Conservation (phyloP, 2,329 filamentous ascomycete species). For the Alternaria metachromatica region DNA sequence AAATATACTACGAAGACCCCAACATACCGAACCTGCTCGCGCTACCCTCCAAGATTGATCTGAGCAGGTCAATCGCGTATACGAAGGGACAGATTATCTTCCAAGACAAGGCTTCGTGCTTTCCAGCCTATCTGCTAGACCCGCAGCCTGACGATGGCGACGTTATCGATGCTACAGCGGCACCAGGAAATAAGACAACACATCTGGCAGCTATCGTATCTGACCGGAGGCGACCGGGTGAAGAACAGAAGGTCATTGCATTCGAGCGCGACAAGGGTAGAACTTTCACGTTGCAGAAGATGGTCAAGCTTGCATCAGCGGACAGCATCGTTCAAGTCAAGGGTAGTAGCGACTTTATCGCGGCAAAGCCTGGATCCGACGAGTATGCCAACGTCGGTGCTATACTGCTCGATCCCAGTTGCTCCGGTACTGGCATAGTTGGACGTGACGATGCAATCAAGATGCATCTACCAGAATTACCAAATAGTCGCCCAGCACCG, state of each 20-base stretch:
- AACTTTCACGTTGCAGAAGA: conserved; percentile 79
- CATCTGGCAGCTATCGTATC: conserved; percentile 80
- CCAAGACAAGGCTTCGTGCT: conserved; percentile 97
- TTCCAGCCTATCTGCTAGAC: conserved; percentile 87
- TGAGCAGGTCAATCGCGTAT: conserved; percentile 78
- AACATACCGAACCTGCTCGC: conserved; percentile 86
- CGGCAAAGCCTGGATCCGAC: conserved; percentile 68
- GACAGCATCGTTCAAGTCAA: conserved; percentile 70
- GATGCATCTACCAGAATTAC: conserved; percentile 59
- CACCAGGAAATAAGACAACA: conserved; percentile 97
- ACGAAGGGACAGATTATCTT: conserved; percentile 79
- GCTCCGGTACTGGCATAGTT: conserved; percentile 93
- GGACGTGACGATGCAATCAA: conserved; percentile 80
- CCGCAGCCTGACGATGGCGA: conserved; percentile 71
- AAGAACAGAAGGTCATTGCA: conserved; percentile 67
- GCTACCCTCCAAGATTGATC: conserved; percentile 72
- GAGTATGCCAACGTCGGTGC: conserved; percentile 75
- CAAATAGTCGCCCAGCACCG: conserved; percentile 27
- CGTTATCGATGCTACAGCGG: conserved; percentile 90
- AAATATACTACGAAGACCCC: conserved; percentile 73
- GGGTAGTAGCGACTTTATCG: conserved; percentile 81
- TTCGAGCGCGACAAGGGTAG: conserved; percentile 79
- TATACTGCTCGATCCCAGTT: conserved; percentile 89
- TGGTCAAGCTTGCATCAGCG: conserved; percentile 81
- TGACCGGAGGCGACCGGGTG: conserved; percentile 43